A percentile compares a stretch with the other conserved stretches of the same genome.
Conservation (phyloP, 2,329 filamentous ascomycete genomes). For the Decorospora gaudefroyi region DNA sequence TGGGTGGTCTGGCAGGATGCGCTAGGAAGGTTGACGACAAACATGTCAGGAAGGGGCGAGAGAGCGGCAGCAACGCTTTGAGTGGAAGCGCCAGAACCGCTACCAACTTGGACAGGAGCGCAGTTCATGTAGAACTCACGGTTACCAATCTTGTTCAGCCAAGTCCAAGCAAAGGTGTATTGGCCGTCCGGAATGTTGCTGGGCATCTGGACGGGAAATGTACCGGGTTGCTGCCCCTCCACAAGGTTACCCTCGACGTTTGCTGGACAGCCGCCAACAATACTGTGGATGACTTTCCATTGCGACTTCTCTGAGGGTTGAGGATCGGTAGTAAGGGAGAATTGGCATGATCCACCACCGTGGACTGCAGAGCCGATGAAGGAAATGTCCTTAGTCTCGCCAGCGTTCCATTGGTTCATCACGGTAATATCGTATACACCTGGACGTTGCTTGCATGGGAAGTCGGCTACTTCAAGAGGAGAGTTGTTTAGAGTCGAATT, state of each 20-base stretch:
- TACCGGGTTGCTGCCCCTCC: slow-evolving; percentile 59
- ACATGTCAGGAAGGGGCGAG: slow-evolving; percentile 71
- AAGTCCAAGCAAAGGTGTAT: slow-evolving; percentile 86
- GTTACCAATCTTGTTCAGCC: slow-evolving; percentile 92
- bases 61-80: slow-evolving; percentile 44
- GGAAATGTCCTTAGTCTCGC: slow-evolving; percentile 55
- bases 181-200: slow-evolving; percentile 70
- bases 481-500: slow-evolving; percentile 59
- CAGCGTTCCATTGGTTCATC: slow-evolving; percentile 59
- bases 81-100: slow-evolving; percentile 46
- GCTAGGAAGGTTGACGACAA: slow-evolving; percentile 68
- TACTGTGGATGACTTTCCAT: slow-evolving; percentile 90
- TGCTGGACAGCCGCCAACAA: slow-evolving; percentile 82
- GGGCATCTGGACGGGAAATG: slow-evolving; percentile 74
- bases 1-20: slow-evolving; percentile 60
- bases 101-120: slow-evolving; percentile 70
- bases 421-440: slow-evolving; percentile 58
- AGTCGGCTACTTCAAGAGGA: slow-evolving; percentile 68
- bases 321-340: slow-evolving; percentile 80
- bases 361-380: slow-evolving; percentile 66
- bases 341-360: slow-evolving; percentile 89
- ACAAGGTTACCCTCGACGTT: slow-evolving; percentile 54
- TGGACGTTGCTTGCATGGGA: slow-evolving; percentile 75
- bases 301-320: slow-evolving; percentile 62
- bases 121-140: slow-evolving; percentile 99